Evolutionary conservation across 2,329 filamentous ascomycete species (phyloP).

Genomic region (Penicillium palitans): DNA sequence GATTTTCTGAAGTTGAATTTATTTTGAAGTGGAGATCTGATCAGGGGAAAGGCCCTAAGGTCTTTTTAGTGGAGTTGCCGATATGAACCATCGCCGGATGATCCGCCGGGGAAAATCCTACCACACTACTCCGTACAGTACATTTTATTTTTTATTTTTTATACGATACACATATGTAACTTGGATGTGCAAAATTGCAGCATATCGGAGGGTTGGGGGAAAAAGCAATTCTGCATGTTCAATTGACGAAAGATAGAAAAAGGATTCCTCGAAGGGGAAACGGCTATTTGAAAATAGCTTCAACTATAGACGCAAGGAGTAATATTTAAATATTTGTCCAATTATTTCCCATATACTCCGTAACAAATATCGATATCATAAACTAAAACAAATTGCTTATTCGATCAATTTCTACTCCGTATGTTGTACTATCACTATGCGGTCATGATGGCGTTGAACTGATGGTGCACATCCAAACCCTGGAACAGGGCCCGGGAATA

Average conservation of each 20-base stretch:
- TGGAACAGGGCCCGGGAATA: background rate
- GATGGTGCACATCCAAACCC: background rate
- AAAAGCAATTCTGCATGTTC: background rate
- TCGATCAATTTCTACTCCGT: background rate
- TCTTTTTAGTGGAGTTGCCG: slow-evolving; percentile 2
- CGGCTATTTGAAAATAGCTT: slow-evolving; percentile 6
- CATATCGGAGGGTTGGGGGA: background rate
- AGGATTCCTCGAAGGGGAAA: too few species aligned
- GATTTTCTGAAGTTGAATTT: slow-evolving; percentile 14
- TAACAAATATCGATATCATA: background rate
- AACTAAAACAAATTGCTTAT: background rate
- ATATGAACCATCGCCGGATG: slow-evolving; percentile 6
- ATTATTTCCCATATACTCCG: background rate
- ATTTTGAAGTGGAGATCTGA: slow-evolving; percentile 13
- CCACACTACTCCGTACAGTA: background rate
- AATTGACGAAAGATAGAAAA: too few species aligned
- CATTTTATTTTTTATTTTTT: background rate
- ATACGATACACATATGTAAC: background rate
- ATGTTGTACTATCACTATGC: slow-evolving; percentile 13
- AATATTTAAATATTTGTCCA: background rate
- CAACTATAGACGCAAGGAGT: slow-evolving; percentile 4
- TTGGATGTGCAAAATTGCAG: background rate
- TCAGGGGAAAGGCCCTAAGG: slow-evolving; percentile 6
- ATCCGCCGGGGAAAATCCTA: slow-evolving; percentile 4
- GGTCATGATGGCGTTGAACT: slow-evolving; percentile 23